Evolutionary conservation across 768 basidiomycete species (phyloP), one percentile per base, ranked within the genome.

Genomic region (Ramaria rubella): DNA sequence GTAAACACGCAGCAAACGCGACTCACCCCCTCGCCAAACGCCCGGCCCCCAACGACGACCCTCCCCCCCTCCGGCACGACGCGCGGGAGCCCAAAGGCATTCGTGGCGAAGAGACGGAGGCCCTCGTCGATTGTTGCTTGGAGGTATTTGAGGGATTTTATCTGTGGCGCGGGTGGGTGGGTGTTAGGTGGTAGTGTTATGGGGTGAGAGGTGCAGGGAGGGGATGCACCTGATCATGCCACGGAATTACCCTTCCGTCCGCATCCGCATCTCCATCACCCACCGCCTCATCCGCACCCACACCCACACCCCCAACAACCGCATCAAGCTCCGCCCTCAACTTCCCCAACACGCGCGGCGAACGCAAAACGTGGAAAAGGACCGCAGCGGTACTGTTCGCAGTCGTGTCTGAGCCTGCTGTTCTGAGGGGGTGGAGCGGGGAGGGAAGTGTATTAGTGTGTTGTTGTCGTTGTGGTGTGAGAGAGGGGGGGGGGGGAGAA

Each of bases 21-120:
- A 31, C 36, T 54, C 24, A 54, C 52, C 8, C 72, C 72, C 21
- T 55, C 61, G 54, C 49, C 67, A 65, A 62, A 73, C 65, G 57
- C 62, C 62, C 36, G 59, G 48, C 38, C 68, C 67, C 14, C 57
- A 48, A 63, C 64, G 1, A 61, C 27, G 61, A 61, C 27, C 61
- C 58, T 45, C 45, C 29, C 43, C 42, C 68, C 66, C n/a, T 54
- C 54, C 23, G 71, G 70, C 11, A 69, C 72, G 19, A 63, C 44
- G 23, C 73, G 63, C 21, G 68, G 71, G 1, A 73, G 62, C 3
- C 72, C 73, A 26, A 73, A 70, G 3, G 71, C 71, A 19, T 67
- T 69, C 23, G 71, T 72, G 8, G 70, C 70, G 57, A 70, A 67
- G 24, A 69, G 59, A 0, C 73, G 64, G 26, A 75, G 63, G 0